Evolutionary conservation across 768 basidiomycete species (phyloP), one percentile per base, ranked within the genome.

Genomic region (Boletus rubroflammeus): DNA sequence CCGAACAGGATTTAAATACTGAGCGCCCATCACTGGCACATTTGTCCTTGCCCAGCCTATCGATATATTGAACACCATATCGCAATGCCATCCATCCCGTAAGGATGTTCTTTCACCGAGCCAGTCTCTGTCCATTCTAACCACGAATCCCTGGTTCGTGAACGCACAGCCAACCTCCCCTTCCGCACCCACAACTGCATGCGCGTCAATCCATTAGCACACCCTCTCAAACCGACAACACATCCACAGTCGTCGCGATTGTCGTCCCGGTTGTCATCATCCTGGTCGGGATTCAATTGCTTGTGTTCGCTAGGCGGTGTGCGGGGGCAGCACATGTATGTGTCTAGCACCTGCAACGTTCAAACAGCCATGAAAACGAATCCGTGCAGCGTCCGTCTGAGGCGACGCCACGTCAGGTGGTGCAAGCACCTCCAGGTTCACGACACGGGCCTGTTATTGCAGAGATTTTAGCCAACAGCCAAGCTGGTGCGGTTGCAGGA

Each of bases 221-320:
- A 15, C 5, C n/a, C n/a, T 4, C 38, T 19, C 0, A 8, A 10
- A 8, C 3, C 15, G 1, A 14, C 10, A 4, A 0, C 5, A 11
- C 34, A 17, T 4, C 29, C 19, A 5, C 6, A n/a, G 7, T 2
- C 31, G 0, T 21, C 14, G 9, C 7, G 8, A 21, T 46, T 15
- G 1, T 23, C 15, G 6, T 34, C 1, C 0, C 21, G 4, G 2
- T 47, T 7, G 4, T 15, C 15, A 0, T 32, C 8, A 3, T 25
- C 23, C 0, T 17, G 1, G 0, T 9, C 3, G 1, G 32, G 29
- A 13, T 45, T 11, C 3, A 0, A 14, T 5, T 0, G 6, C 0
- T 32, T 14, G 11, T 4, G n/a, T 1, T 10, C 9, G 2, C 1
- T 10, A 2, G 1, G 3, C 28, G 2, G 34, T 6, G 13, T 6